Percentiles rank a stretch among this genome's conserved stretches.
phyloP scores from a whole-genome alignment of 2,329 filamentous ascomycete species.

The Aspergillus sp. region DNA sequence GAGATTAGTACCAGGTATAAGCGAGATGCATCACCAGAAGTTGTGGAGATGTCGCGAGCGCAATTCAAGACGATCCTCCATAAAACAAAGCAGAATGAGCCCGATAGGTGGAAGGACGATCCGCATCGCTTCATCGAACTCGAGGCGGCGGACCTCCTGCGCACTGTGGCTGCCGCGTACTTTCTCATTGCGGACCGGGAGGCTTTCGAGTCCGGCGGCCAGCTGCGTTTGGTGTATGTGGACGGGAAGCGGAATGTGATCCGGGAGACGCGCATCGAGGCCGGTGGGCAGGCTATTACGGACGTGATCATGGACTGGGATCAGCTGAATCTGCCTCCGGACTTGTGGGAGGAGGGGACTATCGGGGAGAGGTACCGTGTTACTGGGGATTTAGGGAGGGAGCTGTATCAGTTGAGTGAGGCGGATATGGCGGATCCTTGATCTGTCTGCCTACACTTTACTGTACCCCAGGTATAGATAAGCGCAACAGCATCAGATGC shows the following conservation, averaged over 20 bases:
- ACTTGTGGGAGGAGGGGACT: slow-evolving; percentile 1
- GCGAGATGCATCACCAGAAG: not conserved
- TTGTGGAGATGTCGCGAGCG: not conserved
- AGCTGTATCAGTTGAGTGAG: slow-evolving; percentile 7
- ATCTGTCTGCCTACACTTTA: too few species aligned
- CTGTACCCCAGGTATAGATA: too few species aligned
- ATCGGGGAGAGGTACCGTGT: slow-evolving; percentile 17
- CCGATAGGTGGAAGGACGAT: not conserved
- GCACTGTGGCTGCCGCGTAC: slow-evolving; percentile 1
- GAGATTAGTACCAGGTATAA: slow-evolving; percentile 2
- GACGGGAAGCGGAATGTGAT: slow-evolving; percentile 9
- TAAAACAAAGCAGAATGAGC: slow-evolving; percentile 1
- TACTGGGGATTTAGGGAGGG: slow-evolving; percentile 7
- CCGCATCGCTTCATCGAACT: slow-evolving; percentile 1
- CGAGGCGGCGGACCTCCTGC: slow-evolving; percentile 3
- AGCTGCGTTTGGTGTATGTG: slow-evolving; percentile 7
- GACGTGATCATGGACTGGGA: slow-evolving; percentile 3
- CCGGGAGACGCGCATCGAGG: not conserved
- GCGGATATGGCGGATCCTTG: not conserved
- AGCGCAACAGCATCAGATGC: too few species aligned
- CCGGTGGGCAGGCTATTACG: slow-evolving; percentile 2
- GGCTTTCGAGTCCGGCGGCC: slow-evolving; percentile 6
- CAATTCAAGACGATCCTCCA: not conserved
- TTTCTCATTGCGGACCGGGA: not conserved
- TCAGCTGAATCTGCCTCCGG: not conserved